A percentile compares a stretch with the other conserved stretches of the same genome.
Conservation (phyloP, 139 green algal species). For the Ettlia oleoabundans region DNA sequence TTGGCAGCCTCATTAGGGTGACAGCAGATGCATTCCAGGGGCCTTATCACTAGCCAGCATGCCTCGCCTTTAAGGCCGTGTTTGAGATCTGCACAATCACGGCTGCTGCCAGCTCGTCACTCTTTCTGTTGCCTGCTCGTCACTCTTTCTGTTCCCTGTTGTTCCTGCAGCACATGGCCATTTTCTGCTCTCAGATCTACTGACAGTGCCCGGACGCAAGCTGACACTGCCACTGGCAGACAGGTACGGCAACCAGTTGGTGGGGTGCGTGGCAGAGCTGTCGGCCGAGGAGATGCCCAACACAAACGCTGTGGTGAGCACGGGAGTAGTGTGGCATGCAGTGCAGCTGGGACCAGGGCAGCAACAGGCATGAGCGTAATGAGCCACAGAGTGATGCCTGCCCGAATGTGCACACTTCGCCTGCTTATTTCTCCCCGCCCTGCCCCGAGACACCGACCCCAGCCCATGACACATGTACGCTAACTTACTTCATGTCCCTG, state of each 20-base stretch:
- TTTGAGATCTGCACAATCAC: too few species aligned
- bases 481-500: too few species aligned
- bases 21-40: not conserved
- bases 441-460: too few species aligned
- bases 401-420: not conserved
- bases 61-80: too few species aligned
- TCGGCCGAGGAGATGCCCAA: conserved; percentile 28
- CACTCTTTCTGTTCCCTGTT: not conserved
- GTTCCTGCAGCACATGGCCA: conserved; percentile 4
- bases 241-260: not conserved
- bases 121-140: not conserved
- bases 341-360: not conserved
- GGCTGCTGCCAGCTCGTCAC: too few species aligned
- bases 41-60: too few species aligned
- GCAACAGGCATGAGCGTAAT: not conserved
- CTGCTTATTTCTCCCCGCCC: too few species aligned
- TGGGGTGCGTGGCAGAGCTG: conserved; percentile 1
- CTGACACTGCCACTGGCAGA: conserved; percentile 6
- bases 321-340: not conserved
- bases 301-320: conserved; percentile 33
- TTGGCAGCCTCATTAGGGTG: not conserved
- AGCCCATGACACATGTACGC: too few species aligned
- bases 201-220: conserved; percentile 14
- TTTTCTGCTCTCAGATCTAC: conserved; percentile 33
- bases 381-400: too few species aligned